phyloP scores from a whole-genome alignment of 345 rosid species.

The Eucalyptus decipiens region DNA sequence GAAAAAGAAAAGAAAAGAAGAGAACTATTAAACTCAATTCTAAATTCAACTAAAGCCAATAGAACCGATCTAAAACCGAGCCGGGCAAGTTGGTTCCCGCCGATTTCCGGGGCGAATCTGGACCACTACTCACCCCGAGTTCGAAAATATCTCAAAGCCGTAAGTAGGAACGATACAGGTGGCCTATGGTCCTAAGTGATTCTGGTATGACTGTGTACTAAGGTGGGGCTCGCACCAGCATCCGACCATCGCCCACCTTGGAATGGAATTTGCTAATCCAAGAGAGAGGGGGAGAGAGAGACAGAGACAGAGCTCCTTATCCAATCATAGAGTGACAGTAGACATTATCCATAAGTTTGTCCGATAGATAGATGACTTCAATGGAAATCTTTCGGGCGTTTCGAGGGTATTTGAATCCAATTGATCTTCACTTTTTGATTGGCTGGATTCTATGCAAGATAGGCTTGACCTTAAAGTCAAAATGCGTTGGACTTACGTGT shows the following conservation, averaged over 20 bases:
- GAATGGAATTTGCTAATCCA: not conserved
- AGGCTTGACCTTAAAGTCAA: not conserved
- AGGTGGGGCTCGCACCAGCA: not conserved
- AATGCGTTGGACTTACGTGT: not conserved
- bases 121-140: not conserved
- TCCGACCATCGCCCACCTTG: not conserved
- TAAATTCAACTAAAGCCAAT: not conserved
- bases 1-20: not conserved
- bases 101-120: not conserved
- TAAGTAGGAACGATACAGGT: not conserved
- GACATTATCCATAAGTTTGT: not conserved
- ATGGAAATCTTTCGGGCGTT: not conserved
- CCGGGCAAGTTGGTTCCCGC: not conserved
- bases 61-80: not conserved
- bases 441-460: not conserved
- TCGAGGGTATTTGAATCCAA: not conserved
- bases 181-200: not conserved
- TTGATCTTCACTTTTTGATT: not conserved
- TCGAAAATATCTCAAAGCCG: not conserved
- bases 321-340: not conserved
- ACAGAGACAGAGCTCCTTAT: not conserved
- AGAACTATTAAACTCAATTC: not conserved
- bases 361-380: not conserved
- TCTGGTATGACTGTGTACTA: not conserved
- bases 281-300: not conserved